Percentiles rank a stretch among this genome's conserved stretches.
These are phyloP conservation scores for Brassica carinata DNA, from an alignment of 345 rosid genomes.

Conservation along the genomic window DNA sequence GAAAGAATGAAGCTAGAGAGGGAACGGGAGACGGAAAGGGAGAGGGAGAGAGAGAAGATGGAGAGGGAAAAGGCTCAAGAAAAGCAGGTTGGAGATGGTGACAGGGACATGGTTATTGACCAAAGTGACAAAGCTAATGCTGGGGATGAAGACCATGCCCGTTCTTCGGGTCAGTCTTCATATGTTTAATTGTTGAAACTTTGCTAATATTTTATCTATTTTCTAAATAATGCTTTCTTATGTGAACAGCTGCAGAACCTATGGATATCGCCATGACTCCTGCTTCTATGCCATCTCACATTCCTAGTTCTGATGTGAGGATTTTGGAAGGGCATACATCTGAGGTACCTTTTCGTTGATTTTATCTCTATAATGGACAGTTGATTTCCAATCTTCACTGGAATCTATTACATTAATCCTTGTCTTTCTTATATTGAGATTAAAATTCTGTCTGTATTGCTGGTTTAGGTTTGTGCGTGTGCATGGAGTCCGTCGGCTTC, in stretches of 20 bases:
- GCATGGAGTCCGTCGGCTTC: slow-evolving; percentile 99
- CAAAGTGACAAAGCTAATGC: slow-evolving; percentile 54
- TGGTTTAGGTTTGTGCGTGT: slow-evolving; percentile 87
- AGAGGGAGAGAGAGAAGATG: slow-evolving; percentile 15
- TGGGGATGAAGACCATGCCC: slow-evolving; percentile 60
- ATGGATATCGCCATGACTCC: slow-evolving; percentile 64
- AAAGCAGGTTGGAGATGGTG: slow-evolving; percentile 62
- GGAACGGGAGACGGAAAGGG: slow-evolving; percentile 36
- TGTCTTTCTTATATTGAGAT: background rate
- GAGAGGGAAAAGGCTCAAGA: slow-evolving; percentile 56
- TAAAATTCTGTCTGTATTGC: slow-evolving; percentile 1
- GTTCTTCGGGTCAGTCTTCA: slow-evolving; percentile 49
- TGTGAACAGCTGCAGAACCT: slow-evolving; percentile 65
- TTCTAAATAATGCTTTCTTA: slow-evolving; percentile 1
- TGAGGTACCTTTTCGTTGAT: slow-evolving; percentile 63
- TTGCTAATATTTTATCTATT: background rate
- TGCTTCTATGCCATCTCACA: slow-evolving; percentile 63
- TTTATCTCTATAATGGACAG: background rate
- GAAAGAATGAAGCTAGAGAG: slow-evolving; percentile 45
- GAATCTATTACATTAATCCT: slow-evolving; percentile 1
- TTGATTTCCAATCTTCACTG: background rate
- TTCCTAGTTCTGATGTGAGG: slow-evolving; percentile 85
- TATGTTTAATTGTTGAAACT: slow-evolving; percentile 8
- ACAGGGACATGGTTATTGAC: slow-evolving; percentile 54
- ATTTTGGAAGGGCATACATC: slow-evolving; percentile 97